Percentiles rank a stretch among this genome's conserved stretches.
Conservation (phyloP, 192 early-diverging fungal genomes). For the Rhizophagus prolifer region DNA sequence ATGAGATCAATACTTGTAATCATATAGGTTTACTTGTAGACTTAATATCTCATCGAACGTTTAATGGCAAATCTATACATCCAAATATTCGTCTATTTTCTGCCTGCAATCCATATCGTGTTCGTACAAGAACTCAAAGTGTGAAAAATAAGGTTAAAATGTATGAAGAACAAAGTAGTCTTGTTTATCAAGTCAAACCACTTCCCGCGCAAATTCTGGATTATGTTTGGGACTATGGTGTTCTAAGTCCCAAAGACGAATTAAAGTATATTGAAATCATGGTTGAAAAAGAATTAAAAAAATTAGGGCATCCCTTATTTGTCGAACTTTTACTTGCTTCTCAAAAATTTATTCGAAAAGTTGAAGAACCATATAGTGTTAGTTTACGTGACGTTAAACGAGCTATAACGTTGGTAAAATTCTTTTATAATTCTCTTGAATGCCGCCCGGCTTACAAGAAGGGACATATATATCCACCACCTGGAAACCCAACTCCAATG, state of each 20-base stretch:
- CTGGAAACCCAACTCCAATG: not conserved
- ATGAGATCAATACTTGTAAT: not conserved
- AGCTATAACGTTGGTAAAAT: not conserved
- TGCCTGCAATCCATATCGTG: not conserved
- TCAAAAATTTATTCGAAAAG: conserved; percentile 26
- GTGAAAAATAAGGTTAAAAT: not conserved
- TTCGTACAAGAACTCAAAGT: not conserved
- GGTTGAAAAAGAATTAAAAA: not conserved
- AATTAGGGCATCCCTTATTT: not conserved
- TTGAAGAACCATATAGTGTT: conserved; percentile 19
- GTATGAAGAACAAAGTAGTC: not conserved
- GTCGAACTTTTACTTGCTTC: conserved; percentile 11
- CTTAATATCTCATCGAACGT: not conserved
- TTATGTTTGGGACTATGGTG: not conserved
- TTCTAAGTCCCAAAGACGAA: not conserved
- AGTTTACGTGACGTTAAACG: conserved; percentile 30
- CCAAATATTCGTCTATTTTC: not conserved
- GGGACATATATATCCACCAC: not conserved
- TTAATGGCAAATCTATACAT: not conserved
- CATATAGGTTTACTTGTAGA: not conserved
- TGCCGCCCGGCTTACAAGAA: not conserved
- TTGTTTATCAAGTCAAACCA: conserved; percentile 6
- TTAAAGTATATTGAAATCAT: not conserved
- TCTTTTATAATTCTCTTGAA: not conserved
- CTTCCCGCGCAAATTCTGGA: conserved; percentile 12